A percentile compares a stretch with the other conserved stretches of the same genome.
phyloP scores from a whole-genome alignment of 1,284 basidiomycete species.

The Porodaedalea pini region DNA sequence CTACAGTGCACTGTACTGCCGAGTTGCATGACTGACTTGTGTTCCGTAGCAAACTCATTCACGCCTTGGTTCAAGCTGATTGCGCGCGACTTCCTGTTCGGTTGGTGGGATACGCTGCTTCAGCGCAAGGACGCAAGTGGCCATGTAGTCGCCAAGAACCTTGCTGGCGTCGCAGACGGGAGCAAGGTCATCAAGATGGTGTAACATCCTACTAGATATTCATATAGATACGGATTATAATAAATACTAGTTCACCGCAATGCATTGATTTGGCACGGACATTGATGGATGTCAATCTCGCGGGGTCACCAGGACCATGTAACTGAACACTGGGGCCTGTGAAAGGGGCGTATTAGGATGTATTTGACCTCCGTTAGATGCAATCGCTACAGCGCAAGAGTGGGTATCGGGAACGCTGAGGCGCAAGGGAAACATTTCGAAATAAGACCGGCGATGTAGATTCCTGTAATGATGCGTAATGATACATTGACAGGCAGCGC shows the following conservation, averaged over 20 bases:
- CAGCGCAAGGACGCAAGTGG: slow-evolving; percentile 57
- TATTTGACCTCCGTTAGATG: no score
- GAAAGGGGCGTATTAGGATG: no score
- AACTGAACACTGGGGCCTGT: no score
- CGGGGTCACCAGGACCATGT: no score
- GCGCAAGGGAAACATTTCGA: no score
- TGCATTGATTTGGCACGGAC: neutral
- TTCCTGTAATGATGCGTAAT: no score
- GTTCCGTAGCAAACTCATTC: slow-evolving; percentile 75
- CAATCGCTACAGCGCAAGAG: no score
- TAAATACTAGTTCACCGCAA: neutral
- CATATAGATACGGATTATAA: neutral
- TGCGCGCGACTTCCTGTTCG: slow-evolving; percentile 93
- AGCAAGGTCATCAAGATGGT: slow-evolving; percentile 76
- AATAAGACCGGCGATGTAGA: no score
- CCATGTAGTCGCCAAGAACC: slow-evolving; percentile 61
- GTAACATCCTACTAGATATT: slow-evolving; percentile 25
- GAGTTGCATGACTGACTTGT: neutral
- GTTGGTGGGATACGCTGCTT: slow-evolving; percentile 95
- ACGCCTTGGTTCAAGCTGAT: slow-evolving; percentile 99
- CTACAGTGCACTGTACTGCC: neutral
- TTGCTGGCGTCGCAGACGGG: slow-evolving; percentile 67
- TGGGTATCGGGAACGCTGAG: no score
- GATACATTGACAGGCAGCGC: no score
- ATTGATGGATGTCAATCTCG: neutral